Evolutionary conservation across 2,329 filamentous ascomycete genomes (phyloP).

Genomic region (Chaetothyriales sp.): DNA sequence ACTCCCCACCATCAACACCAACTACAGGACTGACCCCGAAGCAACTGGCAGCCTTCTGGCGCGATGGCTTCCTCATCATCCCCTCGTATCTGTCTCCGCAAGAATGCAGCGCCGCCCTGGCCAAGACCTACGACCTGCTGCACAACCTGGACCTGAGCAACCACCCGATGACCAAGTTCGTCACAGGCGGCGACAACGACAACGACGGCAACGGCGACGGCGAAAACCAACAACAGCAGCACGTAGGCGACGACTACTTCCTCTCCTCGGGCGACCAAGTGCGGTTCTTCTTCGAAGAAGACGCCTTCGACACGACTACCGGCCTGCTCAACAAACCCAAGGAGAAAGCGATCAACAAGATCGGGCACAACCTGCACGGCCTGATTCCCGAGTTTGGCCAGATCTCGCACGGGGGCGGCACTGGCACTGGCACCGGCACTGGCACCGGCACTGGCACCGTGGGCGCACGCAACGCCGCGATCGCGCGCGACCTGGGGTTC

Average conservation of each 20-base stretch:
- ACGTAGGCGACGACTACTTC: conserved; percentile 93
- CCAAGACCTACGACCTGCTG: conserved; percentile 61
- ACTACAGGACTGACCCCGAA: conserved; percentile 12
- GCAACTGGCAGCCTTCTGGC: conserved; percentile 34
- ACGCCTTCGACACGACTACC: conserved; percentile 53
- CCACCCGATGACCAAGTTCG: conserved; percentile 89
- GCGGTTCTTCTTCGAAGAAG: conserved; percentile 94
- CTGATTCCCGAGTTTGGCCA: conserved; percentile 51
- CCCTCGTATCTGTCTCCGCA: conserved; percentile 48
- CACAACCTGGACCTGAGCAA: conserved; percentile 59
- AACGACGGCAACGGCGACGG: conserved; percentile 29
- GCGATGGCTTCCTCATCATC: conserved; percentile 82
- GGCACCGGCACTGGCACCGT: too few species aligned
- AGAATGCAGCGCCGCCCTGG: conserved; percentile 42
- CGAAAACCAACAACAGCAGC: conserved; percentile 25
- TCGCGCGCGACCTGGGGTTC: conserved; percentile 61
- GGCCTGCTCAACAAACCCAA: conserved; percentile 64
- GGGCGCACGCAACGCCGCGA: conserved; percentile 37
- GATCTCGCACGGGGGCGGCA: conserved; percentile 36
- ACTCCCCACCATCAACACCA: conserved; percentile 4
- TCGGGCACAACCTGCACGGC: conserved; percentile 61
- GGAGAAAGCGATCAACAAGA: conserved; percentile 74
- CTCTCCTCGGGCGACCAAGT: conserved; percentile 78
- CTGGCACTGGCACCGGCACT: too few species aligned
- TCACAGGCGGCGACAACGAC: conserved; percentile 55